Conservation (phyloP, 75 land plant genomes). For the Pinus albicaulis region DNA sequence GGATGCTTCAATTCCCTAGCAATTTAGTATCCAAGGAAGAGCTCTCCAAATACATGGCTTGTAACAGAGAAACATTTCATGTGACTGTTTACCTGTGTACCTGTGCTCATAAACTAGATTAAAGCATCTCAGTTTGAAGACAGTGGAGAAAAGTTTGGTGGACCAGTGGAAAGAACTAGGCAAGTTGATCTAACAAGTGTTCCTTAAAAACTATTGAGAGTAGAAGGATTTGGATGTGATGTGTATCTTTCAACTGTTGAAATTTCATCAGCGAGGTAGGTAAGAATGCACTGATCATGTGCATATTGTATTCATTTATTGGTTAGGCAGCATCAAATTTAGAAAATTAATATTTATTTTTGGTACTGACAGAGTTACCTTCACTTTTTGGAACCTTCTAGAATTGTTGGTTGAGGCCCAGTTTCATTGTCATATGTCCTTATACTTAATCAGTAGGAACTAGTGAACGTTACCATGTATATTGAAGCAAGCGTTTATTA, state of each 20-base stretch:
- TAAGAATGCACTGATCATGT: not conserved
- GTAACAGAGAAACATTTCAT: constrained; percentile 3
- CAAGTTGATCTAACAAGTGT: not conserved
- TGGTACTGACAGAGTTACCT: not conserved
- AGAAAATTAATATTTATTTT: not conserved
- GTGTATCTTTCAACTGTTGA: not conserved
- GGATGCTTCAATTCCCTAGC: not conserved
- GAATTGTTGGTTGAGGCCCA: not conserved
- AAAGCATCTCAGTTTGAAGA: not conserved
- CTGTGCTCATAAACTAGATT: not conserved
- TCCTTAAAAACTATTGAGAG: not conserved
- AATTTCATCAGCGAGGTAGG: not conserved
- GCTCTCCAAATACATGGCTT: not conserved
- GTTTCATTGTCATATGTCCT: not conserved
- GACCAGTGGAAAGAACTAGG: constrained; percentile 3
- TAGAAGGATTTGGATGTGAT: not conserved
- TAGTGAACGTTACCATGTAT: constrained; percentile 2
- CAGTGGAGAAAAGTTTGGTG: constrained; percentile 7
- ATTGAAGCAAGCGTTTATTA: not conserved
- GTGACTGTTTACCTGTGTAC: not conserved
- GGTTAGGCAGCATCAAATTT: not conserved
- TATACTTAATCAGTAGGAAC: not conserved
- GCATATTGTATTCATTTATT: constrained; percentile 4
- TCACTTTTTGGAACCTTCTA: not conserved
- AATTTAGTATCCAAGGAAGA: not conserved